Percentiles rank a stretch among this genome's conserved stretches.
Conservation (phyloP, 495 filamentous ascomycete species). For the Talaromyces proteolyticus region DNA sequence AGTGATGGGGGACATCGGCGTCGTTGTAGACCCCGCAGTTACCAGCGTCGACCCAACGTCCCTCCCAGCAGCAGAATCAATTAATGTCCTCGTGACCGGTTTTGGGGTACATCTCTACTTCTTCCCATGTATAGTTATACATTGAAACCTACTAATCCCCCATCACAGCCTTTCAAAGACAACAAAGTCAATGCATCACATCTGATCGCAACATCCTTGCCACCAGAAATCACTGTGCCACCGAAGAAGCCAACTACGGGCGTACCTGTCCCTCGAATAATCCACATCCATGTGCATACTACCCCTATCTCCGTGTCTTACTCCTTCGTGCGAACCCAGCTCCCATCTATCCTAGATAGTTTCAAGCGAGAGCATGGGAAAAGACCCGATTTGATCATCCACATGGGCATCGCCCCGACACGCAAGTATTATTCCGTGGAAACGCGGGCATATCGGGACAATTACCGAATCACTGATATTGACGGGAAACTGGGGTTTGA, state of each 20-base stretch:
- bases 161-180: conserved; percentile 58
- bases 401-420: conserved; percentile 78
- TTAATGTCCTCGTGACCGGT: conserved; percentile 67
- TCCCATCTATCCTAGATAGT: conserved; percentile 51
- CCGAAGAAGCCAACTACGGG: neutral
- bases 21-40: conserved; percentile 12
- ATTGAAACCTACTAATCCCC: neutral
- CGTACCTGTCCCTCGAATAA: conserved; percentile 30
- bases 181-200: conserved; percentile 67
- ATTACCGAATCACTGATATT: conserved; percentile 66
- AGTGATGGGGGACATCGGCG: conserved; percentile 35
- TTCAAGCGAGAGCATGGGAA: conserved; percentile 29
- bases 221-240: conserved; percentile 21
- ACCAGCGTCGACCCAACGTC: conserved; percentile 11
- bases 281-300: conserved; percentile 62
- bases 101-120: conserved; percentile 63
- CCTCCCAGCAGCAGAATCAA: conserved; percentile 27
- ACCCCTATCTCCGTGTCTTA: conserved; percentile 66
- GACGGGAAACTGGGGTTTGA: conserved; percentile 51
- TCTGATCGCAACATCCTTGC: conserved; percentile 56
- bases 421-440: conserved; percentile 66
- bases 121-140: too few relatives aligned
- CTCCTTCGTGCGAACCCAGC: conserved; percentile 48
- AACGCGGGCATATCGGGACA: conserved; percentile 62
- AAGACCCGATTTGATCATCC: conserved; percentile 60